Conservation (phyloP, 208 protist species). For the Wallacemonas rigidus region DNA sequence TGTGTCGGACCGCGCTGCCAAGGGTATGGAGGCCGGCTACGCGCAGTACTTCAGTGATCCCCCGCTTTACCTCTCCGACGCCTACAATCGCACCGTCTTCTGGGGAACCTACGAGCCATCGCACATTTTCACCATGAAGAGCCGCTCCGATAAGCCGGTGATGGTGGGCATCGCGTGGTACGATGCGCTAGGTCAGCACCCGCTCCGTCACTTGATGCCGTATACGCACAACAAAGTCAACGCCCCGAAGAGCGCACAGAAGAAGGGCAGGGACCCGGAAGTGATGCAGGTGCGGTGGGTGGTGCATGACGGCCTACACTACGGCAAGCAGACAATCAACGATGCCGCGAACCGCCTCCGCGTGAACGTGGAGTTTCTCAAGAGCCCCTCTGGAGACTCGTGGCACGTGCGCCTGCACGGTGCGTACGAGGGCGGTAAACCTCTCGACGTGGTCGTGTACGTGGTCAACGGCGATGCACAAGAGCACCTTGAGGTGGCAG, state of each 20-base stretch:
- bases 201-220: slow-evolving; percentile 66
- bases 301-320: slow-evolving; percentile 79
- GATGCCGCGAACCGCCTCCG: slow-evolving; percentile 47
- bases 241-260: slow-evolving; percentile 36
- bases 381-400: slow-evolving; percentile 70
- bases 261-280: slow-evolving; percentile 40
- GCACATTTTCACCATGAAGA: slow-evolving; percentile 82
- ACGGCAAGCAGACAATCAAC: slow-evolving; percentile 63
- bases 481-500: slow-evolving; percentile 37
- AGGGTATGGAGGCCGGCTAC: slow-evolving; percentile 60
- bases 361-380: slow-evolving; percentile 80
- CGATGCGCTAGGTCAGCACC: slow-evolving; percentile 51
- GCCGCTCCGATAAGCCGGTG: slow-evolving; percentile 55
- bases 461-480: slow-evolving; percentile 51
- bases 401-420: slow-evolving; percentile 86
- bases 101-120: slow-evolving; percentile 89
- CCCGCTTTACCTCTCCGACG: slow-evolving; percentile 61
- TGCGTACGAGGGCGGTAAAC: slow-evolving; percentile 34
- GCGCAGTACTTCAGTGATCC: slow-evolving; percentile 54
- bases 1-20: slow-evolving; percentile 44
- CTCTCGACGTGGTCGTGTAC: slow-evolving; percentile 69
- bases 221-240: slow-evolving; percentile 74
- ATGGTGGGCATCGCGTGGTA: slow-evolving; percentile 86
- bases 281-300: slow-evolving; percentile 72
- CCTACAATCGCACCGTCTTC: slow-evolving; percentile 74